A percentile compares a stretch with the other conserved stretches of the same genome.
These are phyloP conservation scores for Cyclanthera cordifolia DNA, from an alignment of 306 rosid species.

Conservation along the genomic window DNA sequence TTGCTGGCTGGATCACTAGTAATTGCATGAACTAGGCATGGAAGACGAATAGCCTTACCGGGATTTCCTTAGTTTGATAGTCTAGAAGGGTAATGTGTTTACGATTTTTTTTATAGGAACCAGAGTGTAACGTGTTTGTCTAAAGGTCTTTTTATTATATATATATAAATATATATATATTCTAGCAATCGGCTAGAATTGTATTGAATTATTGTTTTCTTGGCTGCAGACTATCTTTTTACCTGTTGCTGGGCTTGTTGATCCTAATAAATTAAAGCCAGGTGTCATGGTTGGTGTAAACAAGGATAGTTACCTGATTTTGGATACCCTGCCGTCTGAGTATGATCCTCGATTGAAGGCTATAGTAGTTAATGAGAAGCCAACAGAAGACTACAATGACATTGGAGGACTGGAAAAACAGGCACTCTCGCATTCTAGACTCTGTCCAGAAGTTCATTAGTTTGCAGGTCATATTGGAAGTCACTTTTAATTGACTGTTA, in stretches of 20 bases:
- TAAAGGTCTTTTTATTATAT: neutral
- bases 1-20: neutral
- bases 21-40: neutral
- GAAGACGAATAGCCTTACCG: neutral
- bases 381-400: slow-evolving; percentile 26
- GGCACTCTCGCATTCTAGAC: neutral
- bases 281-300: slow-evolving; percentile 19
- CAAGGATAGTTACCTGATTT: slow-evolving; percentile 15
- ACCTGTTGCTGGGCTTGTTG: slow-evolving; percentile 98
- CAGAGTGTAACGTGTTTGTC: too few relatives aligned
- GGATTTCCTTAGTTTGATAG: neutral
- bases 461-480: neutral
- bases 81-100: too few relatives aligned
- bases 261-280: slow-evolving; percentile 37
- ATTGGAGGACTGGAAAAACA: slow-evolving; percentile 22
- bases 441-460: neutral
- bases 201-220: neutral
- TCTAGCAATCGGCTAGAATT: neutral
- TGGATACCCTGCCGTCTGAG: slow-evolving; percentile 20
- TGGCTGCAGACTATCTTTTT: slow-evolving; percentile 76
- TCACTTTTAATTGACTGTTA: neutral
- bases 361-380: slow-evolving; percentile 96
- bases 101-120: too few relatives aligned
- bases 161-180: too few relatives aligned
- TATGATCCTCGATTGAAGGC: slow-evolving; percentile 55